These are phyloP conservation scores for Zalaria sp. DNA, from an alignment of 2,329 filamentous ascomycete genomes.

Conservation along the genomic window DNA sequence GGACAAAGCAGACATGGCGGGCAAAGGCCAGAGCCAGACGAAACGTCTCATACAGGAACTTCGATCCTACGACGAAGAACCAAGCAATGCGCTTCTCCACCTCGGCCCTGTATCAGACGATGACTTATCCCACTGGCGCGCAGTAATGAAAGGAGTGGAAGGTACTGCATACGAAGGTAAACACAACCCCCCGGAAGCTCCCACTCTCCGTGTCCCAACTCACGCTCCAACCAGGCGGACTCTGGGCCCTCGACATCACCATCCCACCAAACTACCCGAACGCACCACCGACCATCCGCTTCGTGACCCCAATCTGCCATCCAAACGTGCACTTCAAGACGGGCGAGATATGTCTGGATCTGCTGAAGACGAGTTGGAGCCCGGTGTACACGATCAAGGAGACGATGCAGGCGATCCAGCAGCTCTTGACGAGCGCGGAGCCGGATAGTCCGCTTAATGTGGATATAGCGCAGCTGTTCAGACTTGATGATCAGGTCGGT, in stretches of 20 bases:
- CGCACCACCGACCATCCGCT: slow-evolving; percentile 60
- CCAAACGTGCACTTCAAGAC: slow-evolving; percentile 62
- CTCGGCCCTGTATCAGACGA: slow-evolving; percentile 43
- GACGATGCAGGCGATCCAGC: slow-evolving; percentile 57
- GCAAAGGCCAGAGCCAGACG: slow-evolving; percentile 15
- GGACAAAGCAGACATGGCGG: background rate
- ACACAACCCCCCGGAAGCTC: background rate
- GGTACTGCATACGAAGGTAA: slow-evolving; percentile 48
- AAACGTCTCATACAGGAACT: slow-evolving; percentile 49
- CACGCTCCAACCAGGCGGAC: slow-evolving; percentile 40
- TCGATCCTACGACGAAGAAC: slow-evolving; percentile 40
- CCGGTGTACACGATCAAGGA: slow-evolving; percentile 71
- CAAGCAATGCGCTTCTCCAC: slow-evolving; percentile 41
- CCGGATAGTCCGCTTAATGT: slow-evolving; percentile 66
- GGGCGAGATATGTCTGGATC: slow-evolving; percentile 88
- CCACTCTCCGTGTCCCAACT: background rate
- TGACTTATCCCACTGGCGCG: slow-evolving; percentile 45
- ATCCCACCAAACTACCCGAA: slow-evolving; percentile 71
- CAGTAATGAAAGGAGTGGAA: slow-evolving; percentile 44
- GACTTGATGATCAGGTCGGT: slow-evolving; percentile 53
- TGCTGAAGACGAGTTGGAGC: slow-evolving; percentile 66
- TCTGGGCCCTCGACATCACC: slow-evolving; percentile 67
- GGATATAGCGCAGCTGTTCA: slow-evolving; percentile 58
- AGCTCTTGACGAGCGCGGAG: slow-evolving; percentile 54
- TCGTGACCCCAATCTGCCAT: slow-evolving; percentile 75